A percentile compares a stretch with the other conserved stretches of the same genome.
phyloP scores from a whole-genome alignment of 306 rosid species.

The Dryas octopetala region DNA sequence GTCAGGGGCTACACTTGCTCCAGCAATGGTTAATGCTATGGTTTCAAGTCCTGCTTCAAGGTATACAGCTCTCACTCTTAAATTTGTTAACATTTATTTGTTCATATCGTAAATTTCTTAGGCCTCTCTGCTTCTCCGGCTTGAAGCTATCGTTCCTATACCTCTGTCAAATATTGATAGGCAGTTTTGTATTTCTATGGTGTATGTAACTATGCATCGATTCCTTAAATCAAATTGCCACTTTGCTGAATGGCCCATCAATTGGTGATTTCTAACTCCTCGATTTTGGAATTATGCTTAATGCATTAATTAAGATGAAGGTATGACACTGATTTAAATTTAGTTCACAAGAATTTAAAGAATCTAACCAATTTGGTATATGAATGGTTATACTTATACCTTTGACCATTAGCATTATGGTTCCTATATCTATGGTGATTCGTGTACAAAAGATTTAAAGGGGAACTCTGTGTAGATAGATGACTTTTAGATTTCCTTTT shows the following conservation, averaged over 20 bases:
- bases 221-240: not conserved
- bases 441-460: constrained; percentile 7
- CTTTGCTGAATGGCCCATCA: not conserved
- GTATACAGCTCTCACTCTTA: constrained; percentile 36
- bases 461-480: constrained; percentile 26
- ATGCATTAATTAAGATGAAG: not conserved
- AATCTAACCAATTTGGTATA: not conserved
- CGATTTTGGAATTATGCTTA: not conserved
- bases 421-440: constrained; percentile 3
- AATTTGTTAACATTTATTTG: not conserved
- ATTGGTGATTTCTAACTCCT: not conserved
- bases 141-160: not conserved
- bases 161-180: not conserved
- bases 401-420: constrained; percentile 24
- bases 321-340: not conserved
- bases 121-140: constrained; percentile 1
- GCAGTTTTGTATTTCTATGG: not conserved
- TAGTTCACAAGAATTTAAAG: not conserved
- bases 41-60: constrained; percentile 92
- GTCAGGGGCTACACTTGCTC: constrained; percentile 75
- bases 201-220: not conserved
- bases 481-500: constrained; percentile 37
- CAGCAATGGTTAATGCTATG: constrained; percentile 65
- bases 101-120: not conserved
- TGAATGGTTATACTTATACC: not conserved